Evolutionary conservation across 169 alveolate species (phyloP).

Genomic region (Cystoisospora suis): DNA sequence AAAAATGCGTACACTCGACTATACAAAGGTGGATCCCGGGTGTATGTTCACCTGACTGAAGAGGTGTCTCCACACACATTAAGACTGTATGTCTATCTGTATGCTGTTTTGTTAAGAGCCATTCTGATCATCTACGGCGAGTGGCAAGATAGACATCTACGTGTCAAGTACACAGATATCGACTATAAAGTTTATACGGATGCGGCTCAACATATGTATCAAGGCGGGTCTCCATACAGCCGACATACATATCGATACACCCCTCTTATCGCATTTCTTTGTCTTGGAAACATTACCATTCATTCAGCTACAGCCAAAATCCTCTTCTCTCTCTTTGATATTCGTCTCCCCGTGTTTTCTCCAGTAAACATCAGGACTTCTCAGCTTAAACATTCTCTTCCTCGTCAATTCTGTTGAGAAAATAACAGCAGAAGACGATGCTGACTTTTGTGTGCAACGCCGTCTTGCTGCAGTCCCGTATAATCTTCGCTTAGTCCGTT

Average conservation of each 20-base stretch:
- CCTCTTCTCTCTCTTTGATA: neutral
- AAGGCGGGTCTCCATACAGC: constrained; percentile 94
- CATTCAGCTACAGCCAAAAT: neutral
- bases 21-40: neutral
- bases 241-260: constrained; percentile 98
- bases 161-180: constrained; percentile 95
- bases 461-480: too few relatives aligned
- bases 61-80: constrained; percentile 29
- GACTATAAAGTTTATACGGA: constrained; percentile 97
- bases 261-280: constrained; percentile 84
- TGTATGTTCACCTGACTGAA: neutral
- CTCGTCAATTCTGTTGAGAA: too few relatives aligned
- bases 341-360: constrained; percentile 11
- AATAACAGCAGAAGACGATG: too few relatives aligned
- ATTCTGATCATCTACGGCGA: constrained; percentile 50
- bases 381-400: too few relatives aligned
- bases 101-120: constrained; percentile 44
- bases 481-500: too few relatives aligned
- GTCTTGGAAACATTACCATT: neutral
- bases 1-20: neutral
- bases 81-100: constrained; percentile 34
- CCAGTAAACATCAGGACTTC: too few relatives aligned
- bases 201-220: constrained; percentile 92
- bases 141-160: constrained; percentile 61
- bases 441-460: too few relatives aligned